A percentile compares a stretch with the other conserved stretches of the same genome.
These are phyloP conservation scores for Neofusicoccum laricinum DNA, from an alignment of 2,329 filamentous ascomycete species.

Conservation along the genomic window DNA sequence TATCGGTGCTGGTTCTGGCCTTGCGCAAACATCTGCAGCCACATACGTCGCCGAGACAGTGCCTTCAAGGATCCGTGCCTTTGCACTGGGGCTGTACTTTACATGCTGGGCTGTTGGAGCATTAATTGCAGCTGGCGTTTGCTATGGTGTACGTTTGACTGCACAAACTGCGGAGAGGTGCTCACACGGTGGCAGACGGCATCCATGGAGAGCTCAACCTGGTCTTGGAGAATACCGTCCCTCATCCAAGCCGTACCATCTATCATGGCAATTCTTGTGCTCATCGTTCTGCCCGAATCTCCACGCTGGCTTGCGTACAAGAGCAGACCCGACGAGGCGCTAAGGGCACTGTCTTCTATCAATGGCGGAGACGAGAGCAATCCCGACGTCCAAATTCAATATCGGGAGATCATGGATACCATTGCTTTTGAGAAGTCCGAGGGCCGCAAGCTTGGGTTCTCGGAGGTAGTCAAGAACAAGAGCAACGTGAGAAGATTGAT, in stretches of 20 bases:
- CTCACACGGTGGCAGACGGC: not conserved
- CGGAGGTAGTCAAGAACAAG: conserved; percentile 14
- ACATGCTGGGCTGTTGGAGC: conserved; percentile 15
- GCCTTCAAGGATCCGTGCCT: conserved; percentile 3
- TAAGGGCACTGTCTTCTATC: not conserved
- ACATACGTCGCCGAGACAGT: not conserved
- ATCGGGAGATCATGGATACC: conserved; percentile 47
- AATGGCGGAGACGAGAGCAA: not conserved
- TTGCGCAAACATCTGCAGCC: not conserved
- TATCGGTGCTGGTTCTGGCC: not conserved
- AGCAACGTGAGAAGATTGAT: conserved; percentile 40
- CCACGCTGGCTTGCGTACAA: not conserved
- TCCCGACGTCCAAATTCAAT: conserved; percentile 32
- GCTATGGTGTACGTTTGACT: conserved; percentile 7
- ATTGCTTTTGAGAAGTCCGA: conserved; percentile 44
- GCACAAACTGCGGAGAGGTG: not conserved
- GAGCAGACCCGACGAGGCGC: not conserved
- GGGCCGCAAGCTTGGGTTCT: conserved; percentile 32
- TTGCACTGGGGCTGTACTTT: conserved; percentile 13
- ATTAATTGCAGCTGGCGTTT: conserved; percentile 8
- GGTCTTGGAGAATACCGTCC: conserved; percentile 45
- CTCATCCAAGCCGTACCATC: conserved; percentile 47
- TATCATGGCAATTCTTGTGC: conserved; percentile 39
- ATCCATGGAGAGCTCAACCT: conserved; percentile 3
- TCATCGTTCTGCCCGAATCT: conserved; percentile 18